Evolutionary conservation across 805 yeast species (phyloP).

Genomic region (Saturnispora sekii): DNA sequence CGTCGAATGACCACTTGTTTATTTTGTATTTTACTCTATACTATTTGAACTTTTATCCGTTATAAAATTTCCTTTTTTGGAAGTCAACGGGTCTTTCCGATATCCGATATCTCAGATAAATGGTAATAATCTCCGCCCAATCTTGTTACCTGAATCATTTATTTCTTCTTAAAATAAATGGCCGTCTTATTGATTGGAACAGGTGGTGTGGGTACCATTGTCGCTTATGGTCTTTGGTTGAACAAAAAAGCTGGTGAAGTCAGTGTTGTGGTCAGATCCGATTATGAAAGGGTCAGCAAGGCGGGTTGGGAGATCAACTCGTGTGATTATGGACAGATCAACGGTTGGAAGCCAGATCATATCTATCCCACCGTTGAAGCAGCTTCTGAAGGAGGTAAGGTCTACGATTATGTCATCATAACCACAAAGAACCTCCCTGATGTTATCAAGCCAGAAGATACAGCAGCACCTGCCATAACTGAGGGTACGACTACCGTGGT

Average conservation of each 20-base stretch:
- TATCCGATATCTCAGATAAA: no score
- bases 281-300: slow-evolving; percentile 39
- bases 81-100: no score
- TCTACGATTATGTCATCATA: slow-evolving; percentile 48
- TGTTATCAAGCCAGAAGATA: slow-evolving; percentile 38
- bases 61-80: no score
- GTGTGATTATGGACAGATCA: slow-evolving; percentile 47
- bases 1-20: neutral
- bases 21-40: no score
- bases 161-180: neutral
- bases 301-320: slow-evolving; percentile 51
- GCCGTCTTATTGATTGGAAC: slow-evolving; percentile 47
- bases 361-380: slow-evolving; percentile 28
- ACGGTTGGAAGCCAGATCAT: slow-evolving; percentile 44
- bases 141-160: neutral
- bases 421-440: slow-evolving; percentile 58
- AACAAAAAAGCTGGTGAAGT: slow-evolving; percentile 39
- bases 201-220: slow-evolving; percentile 78
- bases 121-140: neutral
- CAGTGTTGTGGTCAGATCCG: slow-evolving; percentile 49
- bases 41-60: no score
- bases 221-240: slow-evolving; percentile 49
- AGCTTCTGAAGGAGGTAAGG: slow-evolving; percentile 31
- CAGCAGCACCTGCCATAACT: slow-evolving; percentile 41
- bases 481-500: slow-evolving; percentile 38